Percentiles rank a stretch among this genome's conserved stretches.
phyloP scores from a whole-genome alignment of 1,139 yeast species.

The Hansenula sp. region DNA sequence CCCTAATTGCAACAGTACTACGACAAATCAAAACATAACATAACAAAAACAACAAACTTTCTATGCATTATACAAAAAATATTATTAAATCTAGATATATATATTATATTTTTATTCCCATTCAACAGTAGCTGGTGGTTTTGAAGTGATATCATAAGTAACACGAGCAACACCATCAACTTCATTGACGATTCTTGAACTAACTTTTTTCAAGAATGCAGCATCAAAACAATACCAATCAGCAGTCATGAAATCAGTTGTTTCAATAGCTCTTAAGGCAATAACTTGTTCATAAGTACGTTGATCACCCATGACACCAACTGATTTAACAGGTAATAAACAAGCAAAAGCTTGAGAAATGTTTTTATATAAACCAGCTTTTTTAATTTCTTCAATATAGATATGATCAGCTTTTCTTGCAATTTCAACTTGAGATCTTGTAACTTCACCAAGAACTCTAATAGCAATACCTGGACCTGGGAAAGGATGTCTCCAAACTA shows the following conservation, averaged over 20 bases:
- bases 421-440: constrained; percentile 85
- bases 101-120: constrained; percentile 66
- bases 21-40: constrained; percentile 27
- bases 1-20: constrained; percentile 45
- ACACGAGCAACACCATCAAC: constrained; percentile 99
- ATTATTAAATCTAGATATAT: neutral
- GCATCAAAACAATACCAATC: constrained; percentile 98
- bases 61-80: too few species aligned
- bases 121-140: constrained; percentile 99
- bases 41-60: neutral
- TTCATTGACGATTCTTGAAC: constrained; percentile 96
- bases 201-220: constrained; percentile 84
- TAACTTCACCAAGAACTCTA: constrained; percentile 95
- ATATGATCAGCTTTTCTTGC: constrained; percentile 97
- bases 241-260: constrained; percentile 98
- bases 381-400: constrained; percentile 91
- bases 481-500: constrained; percentile 99
- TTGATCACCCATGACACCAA: constrained; percentile 99
- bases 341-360: constrained; percentile 98
- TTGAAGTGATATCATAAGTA: constrained; percentile 95
- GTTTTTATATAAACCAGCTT: constrained; percentile 87
- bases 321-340: constrained; percentile 93
- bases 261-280: constrained; percentile 97
- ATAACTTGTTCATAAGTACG: constrained; percentile 98
- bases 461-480: constrained; percentile 99